Base-by-base conservation (phyloP, 345 rosid species). In the Gossypium mustelinum region DNA sequence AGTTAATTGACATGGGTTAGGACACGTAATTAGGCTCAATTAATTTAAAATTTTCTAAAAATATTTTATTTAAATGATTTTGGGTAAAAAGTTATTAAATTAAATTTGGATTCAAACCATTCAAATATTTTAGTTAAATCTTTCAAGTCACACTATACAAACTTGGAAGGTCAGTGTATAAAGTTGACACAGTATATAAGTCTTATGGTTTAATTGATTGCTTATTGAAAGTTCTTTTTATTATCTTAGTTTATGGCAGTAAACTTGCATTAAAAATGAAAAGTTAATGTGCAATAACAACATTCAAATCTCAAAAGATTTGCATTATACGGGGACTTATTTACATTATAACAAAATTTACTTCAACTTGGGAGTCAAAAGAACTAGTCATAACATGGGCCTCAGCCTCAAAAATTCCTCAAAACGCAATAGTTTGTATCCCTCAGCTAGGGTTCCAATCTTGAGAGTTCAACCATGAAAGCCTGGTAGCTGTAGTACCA, bases 391-490 rank as follows among this genome's bases (percentile, higher is more conserved):
- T 29, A 29, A 34, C 41, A 4, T 34, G 7, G 5, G 41, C 41
- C 1, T 4, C 41, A 34, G 41, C 72, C 57, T 68, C 18, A 12
- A 45, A 22, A 10, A 20, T 44, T 66, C 10, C 70, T 20, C 27
- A 18, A 20, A 2, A 66, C 9, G 5, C 52, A 18, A 11, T 45
- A 67, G 17, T 44, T 66, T 66, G 34, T 27, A 13, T 54, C 72
- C 41, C 71, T 24, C 43, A 48, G 50, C 43, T 43, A 64, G 51
- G 51, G 69, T 64, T 64, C 68, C 51, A 43, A 64, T 14, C 25
- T 68, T 24, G 72, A 24, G 71, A 45, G 39, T 39, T 1, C 67
- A 34, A 62, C 12, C 47, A 16, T 62, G 67, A 3, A 34, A 16
- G 18, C 44, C 44, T 27, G n/a, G 27, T 61, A 4, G 44, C 66